Conservation (phyloP, 2,329 filamentous ascomycete species). For the Lojkania enalia region DNA sequence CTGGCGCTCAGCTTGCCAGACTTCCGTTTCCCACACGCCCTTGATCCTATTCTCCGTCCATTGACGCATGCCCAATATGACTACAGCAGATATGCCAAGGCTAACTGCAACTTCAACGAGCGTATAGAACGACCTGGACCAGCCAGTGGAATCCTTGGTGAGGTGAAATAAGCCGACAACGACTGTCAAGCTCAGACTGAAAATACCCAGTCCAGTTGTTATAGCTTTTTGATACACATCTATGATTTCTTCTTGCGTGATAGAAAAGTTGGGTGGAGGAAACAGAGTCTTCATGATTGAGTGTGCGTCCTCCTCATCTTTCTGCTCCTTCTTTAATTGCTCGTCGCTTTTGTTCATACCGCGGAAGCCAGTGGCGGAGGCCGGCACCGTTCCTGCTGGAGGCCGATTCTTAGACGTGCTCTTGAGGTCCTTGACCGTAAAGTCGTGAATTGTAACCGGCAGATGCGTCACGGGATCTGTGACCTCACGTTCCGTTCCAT, state of each 20-base stretch:
- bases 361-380: slow-evolving; percentile 51
- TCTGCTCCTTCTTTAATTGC: slow-evolving; percentile 49
- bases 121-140: slow-evolving; percentile 35
- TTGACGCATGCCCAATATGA: slow-evolving; percentile 54
- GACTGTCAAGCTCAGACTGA: slow-evolving; percentile 41
- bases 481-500: slow-evolving; percentile 60
- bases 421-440: slow-evolving; percentile 64
- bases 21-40: slow-evolving; percentile 67
- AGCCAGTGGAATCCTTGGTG: slow-evolving; percentile 34
- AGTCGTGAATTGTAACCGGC: slow-evolving; percentile 69
- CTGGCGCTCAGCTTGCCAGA: slow-evolving; percentile 67
- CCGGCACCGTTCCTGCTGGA: slow-evolving; percentile 44
- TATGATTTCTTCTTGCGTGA: slow-evolving; percentile 49
- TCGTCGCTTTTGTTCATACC: slow-evolving; percentile 50
- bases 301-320: slow-evolving; percentile 48
- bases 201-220: slow-evolving; percentile 43
- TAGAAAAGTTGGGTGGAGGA: slow-evolving; percentile 56
- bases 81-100: slow-evolving; percentile 33
- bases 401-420: slow-evolving; percentile 51
- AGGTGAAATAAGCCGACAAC: slow-evolving; percentile 40
- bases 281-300: slow-evolving; percentile 56
- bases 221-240: slow-evolving; percentile 52
- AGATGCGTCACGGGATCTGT: slow-evolving; percentile 75
- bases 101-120: slow-evolving; percentile 32
- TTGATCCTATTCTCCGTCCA: slow-evolving; percentile 66